Evolutionary conservation across 108 stramenopile genomes (phyloP).

Genomic region (Cylindrotheca fusiformis): DNA sequence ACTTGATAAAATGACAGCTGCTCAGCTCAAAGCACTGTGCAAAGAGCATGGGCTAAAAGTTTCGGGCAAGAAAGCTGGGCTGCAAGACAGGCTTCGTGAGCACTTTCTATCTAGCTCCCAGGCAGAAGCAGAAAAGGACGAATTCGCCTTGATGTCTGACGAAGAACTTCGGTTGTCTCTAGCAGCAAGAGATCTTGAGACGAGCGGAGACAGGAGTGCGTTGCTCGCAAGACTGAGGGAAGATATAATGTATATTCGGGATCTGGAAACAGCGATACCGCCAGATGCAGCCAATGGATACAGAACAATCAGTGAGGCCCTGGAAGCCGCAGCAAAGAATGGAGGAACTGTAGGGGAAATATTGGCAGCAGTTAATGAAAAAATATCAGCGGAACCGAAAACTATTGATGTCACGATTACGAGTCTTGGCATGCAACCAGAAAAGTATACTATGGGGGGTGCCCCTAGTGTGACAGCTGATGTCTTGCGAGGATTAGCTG

Average conservation of each 20-base stretch:
- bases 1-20: slow-evolving; percentile 73
- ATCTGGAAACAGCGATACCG: slow-evolving; percentile 34
- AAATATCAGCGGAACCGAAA: slow-evolving; percentile 62
- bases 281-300: slow-evolving; percentile 35
- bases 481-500: slow-evolving; percentile 83
- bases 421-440: slow-evolving; percentile 80
- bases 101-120: slow-evolving; percentile 47
- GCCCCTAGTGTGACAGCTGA: slow-evolving; percentile 89
- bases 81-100: slow-evolving; percentile 68
- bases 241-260: slow-evolving; percentile 44
- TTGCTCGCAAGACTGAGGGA: slow-evolving; percentile 52
- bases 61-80: slow-evolving; percentile 78
- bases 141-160: slow-evolving; percentile 74
- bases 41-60: slow-evolving; percentile 84
- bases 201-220: slow-evolving; percentile 46
- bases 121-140: slow-evolving; percentile 34
- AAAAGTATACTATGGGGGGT: slow-evolving; percentile 82
- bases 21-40: slow-evolving; percentile 76
- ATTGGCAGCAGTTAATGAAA: slow-evolving; percentile 48
- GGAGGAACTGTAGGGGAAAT: slow-evolving; percentile 50
- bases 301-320: slow-evolving; percentile 49
- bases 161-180: slow-evolving; percentile 68
- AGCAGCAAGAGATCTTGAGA: slow-evolving; percentile 36
- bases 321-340: slow-evolving; percentile 50
- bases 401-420: slow-evolving; percentile 79